These are phyloP conservation scores for Scedosporium dehoogii DNA, from an alignment of 2,329 filamentous ascomycete species.

Conservation along the genomic window DNA sequence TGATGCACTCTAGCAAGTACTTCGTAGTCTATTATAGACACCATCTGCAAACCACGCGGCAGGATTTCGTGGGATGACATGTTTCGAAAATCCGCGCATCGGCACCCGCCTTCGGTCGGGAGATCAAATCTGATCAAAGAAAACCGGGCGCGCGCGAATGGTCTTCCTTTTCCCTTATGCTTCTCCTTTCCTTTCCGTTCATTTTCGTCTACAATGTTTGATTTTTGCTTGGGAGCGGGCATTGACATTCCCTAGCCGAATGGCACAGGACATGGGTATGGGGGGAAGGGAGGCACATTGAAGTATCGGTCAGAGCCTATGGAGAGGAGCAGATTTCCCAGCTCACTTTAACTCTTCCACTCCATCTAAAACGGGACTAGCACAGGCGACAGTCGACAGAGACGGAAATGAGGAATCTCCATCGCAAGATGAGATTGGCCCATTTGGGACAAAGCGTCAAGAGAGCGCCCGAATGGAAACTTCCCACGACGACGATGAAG, in stretches of 20 bases:
- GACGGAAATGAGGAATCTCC: background rate
- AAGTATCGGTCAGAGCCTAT: too few relatives aligned
- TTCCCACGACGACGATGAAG: background rate
- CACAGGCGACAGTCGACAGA: too few relatives aligned
- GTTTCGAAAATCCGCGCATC: conserved; percentile 2
- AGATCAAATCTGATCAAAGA: background rate
- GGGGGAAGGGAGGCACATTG: background rate
- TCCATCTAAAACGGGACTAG: too few relatives aligned
- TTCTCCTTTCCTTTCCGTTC: background rate
- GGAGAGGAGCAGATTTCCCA: too few relatives aligned
- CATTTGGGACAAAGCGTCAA: background rate
- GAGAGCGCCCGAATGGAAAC: background rate
- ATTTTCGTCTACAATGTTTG: background rate
- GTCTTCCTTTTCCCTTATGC: too few relatives aligned
- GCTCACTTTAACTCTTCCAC: too few relatives aligned
- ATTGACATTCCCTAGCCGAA: background rate
- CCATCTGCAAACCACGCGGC: background rate
- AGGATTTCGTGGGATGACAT: background rate
- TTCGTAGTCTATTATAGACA: background rate
- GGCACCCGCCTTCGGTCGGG: too few relatives aligned
- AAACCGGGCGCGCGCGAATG: background rate
- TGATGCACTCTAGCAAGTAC: too few relatives aligned
- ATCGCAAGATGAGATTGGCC: background rate
- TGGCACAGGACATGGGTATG: background rate
- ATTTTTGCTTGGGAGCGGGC: background rate